phyloP scores from a whole-genome alignment of 495 filamentous ascomycete genomes.

The Pseudomonodictys pantanalensis region DNA sequence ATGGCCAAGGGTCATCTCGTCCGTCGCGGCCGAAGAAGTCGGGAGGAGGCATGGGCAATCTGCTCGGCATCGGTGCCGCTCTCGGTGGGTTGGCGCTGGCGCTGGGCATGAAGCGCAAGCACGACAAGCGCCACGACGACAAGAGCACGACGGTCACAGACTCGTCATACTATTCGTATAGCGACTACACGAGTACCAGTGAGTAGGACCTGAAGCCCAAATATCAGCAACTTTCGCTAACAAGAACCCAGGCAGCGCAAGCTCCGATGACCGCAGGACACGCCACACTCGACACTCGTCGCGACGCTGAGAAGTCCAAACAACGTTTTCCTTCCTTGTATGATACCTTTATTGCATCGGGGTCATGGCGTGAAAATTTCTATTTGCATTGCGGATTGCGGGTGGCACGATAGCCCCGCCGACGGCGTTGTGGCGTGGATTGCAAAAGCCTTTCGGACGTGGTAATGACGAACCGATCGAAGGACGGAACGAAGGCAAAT shows the following conservation, averaged over 20 bases:
- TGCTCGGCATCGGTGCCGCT: slow-evolving; percentile 49
- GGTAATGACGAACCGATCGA: slow-evolving; percentile 7
- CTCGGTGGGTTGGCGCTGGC: slow-evolving; percentile 67
- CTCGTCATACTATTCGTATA: slow-evolving; percentile 27
- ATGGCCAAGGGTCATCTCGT: slow-evolving; percentile 47
- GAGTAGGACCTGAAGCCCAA: slow-evolving; percentile 17
- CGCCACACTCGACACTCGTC: slow-evolving; percentile 40
- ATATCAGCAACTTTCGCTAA: slow-evolving; percentile 14
- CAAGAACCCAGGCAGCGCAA: slow-evolving; percentile 39
- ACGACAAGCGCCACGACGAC: slow-evolving; percentile 50
- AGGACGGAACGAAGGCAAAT: slow-evolving; percentile 3
- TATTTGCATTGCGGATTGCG: slow-evolving; percentile 12
- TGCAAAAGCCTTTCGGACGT: not conserved
- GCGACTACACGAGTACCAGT: slow-evolving; percentile 43
- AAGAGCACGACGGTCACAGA: slow-evolving; percentile 35
- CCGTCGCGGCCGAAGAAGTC: slow-evolving; percentile 54
- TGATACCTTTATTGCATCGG: not conserved
- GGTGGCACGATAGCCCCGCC: not conserved
- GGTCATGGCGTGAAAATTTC: not conserved
- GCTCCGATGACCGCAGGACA: slow-evolving; percentile 40
- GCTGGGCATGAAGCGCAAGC: slow-evolving; percentile 69
- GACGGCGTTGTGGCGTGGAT: slow-evolving; percentile 5
- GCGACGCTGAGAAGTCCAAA: slow-evolving; percentile 20
- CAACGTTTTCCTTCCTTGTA: slow-evolving; percentile 3
- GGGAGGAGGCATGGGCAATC: slow-evolving; percentile 45